These are phyloP conservation scores for Neonectria hederae DNA, from an alignment of 2,329 filamentous ascomycete genomes.

Conservation along the genomic window DNA sequence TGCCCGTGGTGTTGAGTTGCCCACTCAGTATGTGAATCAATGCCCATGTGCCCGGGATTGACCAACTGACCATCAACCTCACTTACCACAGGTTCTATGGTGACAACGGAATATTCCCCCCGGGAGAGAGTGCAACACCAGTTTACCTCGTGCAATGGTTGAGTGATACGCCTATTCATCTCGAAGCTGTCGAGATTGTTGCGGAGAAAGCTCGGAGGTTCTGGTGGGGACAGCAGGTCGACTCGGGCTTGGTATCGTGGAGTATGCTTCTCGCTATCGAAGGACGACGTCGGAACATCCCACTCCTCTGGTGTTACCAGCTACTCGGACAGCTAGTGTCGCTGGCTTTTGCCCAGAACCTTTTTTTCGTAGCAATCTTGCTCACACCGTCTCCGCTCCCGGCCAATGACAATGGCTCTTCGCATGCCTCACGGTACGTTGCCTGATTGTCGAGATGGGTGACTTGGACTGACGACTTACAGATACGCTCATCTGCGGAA, in stretches of 20 bases:
- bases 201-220: constrained; percentile 64
- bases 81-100: constrained; percentile 36
- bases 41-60: background rate
- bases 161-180: constrained; percentile 60
- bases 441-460: constrained; percentile 3
- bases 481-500: constrained; percentile 42
- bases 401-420: constrained; percentile 34
- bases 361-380: constrained; percentile 69
- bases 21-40: constrained; percentile 44
- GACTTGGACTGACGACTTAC: constrained; percentile 13
- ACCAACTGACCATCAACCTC: background rate
- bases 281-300: constrained; percentile 66
- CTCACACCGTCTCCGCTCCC: constrained; percentile 62
- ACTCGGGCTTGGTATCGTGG: constrained; percentile 63
- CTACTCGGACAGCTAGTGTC: constrained; percentile 67
- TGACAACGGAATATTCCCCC: constrained; percentile 49
- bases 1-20: constrained; percentile 50
- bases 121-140: constrained; percentile 40
- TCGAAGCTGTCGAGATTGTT: constrained; percentile 63
- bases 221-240: constrained; percentile 71
- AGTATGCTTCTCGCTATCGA: constrained; percentile 67
- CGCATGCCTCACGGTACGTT: constrained; percentile 45
- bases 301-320: constrained; percentile 65
- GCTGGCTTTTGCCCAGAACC: constrained; percentile 69
- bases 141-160: constrained; percentile 62